These are phyloP conservation scores for Solanum dulcamara DNA, from an alignment of 257 asterid genomes.

Conservation along the genomic window DNA sequence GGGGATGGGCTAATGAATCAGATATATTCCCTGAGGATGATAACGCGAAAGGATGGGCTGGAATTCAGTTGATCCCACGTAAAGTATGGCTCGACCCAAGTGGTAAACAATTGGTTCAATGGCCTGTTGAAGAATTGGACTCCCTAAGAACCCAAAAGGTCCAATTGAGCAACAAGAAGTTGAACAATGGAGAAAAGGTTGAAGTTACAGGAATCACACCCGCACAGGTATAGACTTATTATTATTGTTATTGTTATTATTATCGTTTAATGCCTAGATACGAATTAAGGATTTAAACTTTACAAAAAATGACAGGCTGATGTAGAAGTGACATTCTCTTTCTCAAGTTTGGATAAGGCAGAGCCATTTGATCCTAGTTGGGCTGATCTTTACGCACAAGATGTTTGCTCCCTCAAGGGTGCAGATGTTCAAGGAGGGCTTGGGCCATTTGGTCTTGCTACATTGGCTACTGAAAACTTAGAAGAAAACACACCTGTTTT, in stretches of 20 bases:
- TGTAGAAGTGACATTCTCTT: conserved; percentile 56
- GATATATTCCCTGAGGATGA: conserved; percentile 11
- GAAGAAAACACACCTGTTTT: conserved; percentile 69
- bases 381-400: conserved; percentile 42
- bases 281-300: not conserved
- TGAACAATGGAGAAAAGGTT: conserved; percentile 13
- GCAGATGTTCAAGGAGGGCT: conserved; percentile 50
- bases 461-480: conserved; percentile 49
- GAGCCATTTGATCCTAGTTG: conserved; percentile 52
- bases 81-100: conserved; percentile 25
- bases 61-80: conserved; percentile 41
- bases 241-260: not conserved
- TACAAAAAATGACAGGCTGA: conserved; percentile 35
- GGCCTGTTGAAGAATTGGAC: conserved; percentile 44
- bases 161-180: not conserved
- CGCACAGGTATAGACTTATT: conserved; percentile 17
- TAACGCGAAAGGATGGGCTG: conserved; percentile 39
- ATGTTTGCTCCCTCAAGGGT: conserved; percentile 35
- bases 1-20: conserved; percentile 52
- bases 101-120: conserved; percentile 37
- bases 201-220: conserved; percentile 34
- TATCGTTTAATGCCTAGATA: not conserved
- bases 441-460: conserved; percentile 66
- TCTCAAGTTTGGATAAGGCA: conserved; percentile 44
- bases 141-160: conserved; percentile 19